Base-by-base conservation (phyloP, 306 rosid species). In the Canavalia gladiata region DNA sequence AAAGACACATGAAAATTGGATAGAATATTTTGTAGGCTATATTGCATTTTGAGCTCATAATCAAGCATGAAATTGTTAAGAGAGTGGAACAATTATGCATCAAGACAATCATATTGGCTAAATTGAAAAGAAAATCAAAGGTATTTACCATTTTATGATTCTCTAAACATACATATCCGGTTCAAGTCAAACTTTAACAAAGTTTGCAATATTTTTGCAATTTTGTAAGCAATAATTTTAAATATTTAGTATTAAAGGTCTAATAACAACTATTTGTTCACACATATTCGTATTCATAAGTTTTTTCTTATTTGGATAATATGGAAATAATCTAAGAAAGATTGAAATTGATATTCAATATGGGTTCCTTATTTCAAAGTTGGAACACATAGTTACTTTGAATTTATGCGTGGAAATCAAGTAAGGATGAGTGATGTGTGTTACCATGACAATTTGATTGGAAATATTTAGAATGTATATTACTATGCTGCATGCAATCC, bases 351-450 rank as follows among this genome's bases (percentile, higher is more conserved):
- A 43, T 67, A 8, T 30, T 29, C 18, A 42, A 42, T 46, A 34
- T 1, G 64, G 28, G 3, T 68, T 57, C 31, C 34, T 31, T 2
- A 45, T 45, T 35, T 35, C 0, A 59, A 11, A 67, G 31, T 95
- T 56, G 99, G 99, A 25, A 95, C 98, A 72, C 99, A 95, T 18
- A 97, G 98, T 58, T 95, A 98, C 8, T 98, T 95, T 42, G 99
- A 96, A 82, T 96, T 96, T 90, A 96, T 93, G 98, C 98, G 98
- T 39, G 98, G 99, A 69, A 96, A 96, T 78, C 98, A 96, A 88
- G 99, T 96, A 5, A 98, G 99, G 51, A 96, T 96, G 99, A 96
- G 99, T 88, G 99, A 96, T 81, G 99, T 72, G 4, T 96, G 99
- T 46, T 96, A 75, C 82, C 99, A 97, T 0, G 99, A 96, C 85